Evolutionary conservation across 1,284 basidiomycete genomes (phyloP).

Genomic region (Inonotus obliquus): DNA sequence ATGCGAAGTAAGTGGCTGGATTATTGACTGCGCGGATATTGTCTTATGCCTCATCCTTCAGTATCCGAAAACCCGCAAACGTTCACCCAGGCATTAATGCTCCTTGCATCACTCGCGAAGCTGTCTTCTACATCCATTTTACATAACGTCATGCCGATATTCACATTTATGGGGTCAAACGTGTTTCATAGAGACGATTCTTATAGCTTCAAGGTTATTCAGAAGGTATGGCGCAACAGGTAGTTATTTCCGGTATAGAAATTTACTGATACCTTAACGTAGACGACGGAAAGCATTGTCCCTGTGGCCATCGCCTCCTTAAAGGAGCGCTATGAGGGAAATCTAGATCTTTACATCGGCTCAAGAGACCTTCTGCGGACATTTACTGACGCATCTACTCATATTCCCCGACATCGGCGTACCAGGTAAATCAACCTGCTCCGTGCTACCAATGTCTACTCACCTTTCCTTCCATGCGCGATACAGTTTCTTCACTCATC

Average conservation of each 20-base stretch:
- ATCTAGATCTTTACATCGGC: constrained; percentile 59
- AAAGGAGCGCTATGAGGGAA: constrained; percentile 46
- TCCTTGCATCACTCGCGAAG: constrained; percentile 82
- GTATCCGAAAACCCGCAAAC: constrained; percentile 91
- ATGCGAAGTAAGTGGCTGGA: constrained; percentile 59
- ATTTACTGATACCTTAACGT: background rate
- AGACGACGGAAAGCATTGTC: constrained; percentile 92
- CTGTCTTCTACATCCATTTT: constrained; percentile 88
- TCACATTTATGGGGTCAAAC: constrained; percentile 98
- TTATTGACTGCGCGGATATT: constrained; percentile 9
- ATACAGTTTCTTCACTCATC: constrained; percentile 82
- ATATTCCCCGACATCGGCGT: constrained; percentile 85
- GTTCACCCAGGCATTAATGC: constrained; percentile 89
- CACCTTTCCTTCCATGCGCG: constrained; percentile 12
- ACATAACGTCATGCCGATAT: constrained; percentile 96
- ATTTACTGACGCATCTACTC: constrained; percentile 84
- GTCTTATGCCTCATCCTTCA: constrained; percentile 30
- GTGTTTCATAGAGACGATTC: constrained; percentile 95
- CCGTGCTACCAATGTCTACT: constrained; percentile 16
- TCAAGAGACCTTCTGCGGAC: constrained; percentile 77
- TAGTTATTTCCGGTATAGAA: background rate
- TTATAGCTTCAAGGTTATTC: constrained; percentile 93
- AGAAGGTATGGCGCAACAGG: constrained; percentile 56
- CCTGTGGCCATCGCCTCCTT: constrained; percentile 86
- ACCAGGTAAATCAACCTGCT: constrained; percentile 51